Percentiles rank a stretch among this genome's conserved stretches.
Evolutionary conservation across 192 early-diverging fungal genomes (phyloP).

Genomic region (Coemansia biformis): DNA sequence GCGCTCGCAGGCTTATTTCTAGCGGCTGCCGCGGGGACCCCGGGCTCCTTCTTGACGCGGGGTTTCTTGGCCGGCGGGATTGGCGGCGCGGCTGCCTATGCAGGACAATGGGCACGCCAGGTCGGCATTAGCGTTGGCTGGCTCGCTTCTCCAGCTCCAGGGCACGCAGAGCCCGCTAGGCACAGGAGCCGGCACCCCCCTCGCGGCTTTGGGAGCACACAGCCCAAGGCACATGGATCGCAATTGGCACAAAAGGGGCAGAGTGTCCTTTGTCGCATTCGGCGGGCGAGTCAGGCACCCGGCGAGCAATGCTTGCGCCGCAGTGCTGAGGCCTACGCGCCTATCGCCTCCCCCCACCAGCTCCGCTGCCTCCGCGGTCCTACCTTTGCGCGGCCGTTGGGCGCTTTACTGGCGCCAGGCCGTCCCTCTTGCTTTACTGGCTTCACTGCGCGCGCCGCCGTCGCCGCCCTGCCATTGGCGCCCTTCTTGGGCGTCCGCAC

Average conservation of each 20-base stretch:
- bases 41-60: slow-evolving; percentile 15
- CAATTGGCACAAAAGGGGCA: too few relatives aligned
- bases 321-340: not conserved
- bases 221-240: too few relatives aligned
- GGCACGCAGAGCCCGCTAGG: too few relatives aligned
- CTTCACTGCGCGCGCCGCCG: slow-evolving; percentile 2
- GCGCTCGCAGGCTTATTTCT: slow-evolving; percentile 2
- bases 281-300: too few relatives aligned
- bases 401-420: not conserved
- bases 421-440: slow-evolving; percentile 4
- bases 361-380: too few relatives aligned
- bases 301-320: too few relatives aligned
- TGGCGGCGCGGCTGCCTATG: slow-evolving; percentile 3
- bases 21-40: not conserved
- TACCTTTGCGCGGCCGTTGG: slow-evolving; percentile 19
- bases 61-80: slow-evolving; percentile 5
- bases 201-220: too few relatives aligned
- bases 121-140: too few relatives aligned
- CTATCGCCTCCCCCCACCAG: not conserved
- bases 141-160: too few relatives aligned
- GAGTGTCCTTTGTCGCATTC: too few relatives aligned
- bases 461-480: slow-evolving; percentile 3
- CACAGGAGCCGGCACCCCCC: too few relatives aligned
- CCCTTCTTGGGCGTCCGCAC: slow-evolving; percentile 14
- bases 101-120: too few relatives aligned